These are phyloP conservation scores for Prorocentrum cordatum DNA, from an alignment of 169 alveolate genomes.

Conservation along the genomic window DNA sequence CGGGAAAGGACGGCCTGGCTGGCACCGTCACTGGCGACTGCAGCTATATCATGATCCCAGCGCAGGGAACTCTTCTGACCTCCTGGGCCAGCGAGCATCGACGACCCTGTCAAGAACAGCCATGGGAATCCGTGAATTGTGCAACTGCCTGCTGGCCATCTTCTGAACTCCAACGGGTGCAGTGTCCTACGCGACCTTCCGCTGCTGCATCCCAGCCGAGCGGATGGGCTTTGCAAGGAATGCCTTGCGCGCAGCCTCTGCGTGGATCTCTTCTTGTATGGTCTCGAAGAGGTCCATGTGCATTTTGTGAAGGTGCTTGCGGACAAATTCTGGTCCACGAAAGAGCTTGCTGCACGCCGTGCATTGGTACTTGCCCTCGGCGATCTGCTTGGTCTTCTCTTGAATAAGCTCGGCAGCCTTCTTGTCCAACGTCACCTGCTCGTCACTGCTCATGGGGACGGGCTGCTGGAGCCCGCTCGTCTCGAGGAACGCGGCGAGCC, in stretches of 20 bases:
- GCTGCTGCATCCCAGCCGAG: too few relatives aligned
- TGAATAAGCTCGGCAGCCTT: not conserved
- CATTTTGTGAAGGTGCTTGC: not conserved
- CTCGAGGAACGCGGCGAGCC: not conserved
- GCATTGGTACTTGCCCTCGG: conserved; percentile 13
- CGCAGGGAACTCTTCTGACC: too few relatives aligned
- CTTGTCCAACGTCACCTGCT: not conserved
- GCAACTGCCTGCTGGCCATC: too few relatives aligned
- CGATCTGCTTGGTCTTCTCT: not conserved
- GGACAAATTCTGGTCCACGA: not conserved
- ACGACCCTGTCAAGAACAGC: too few relatives aligned
- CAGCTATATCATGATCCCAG: too few relatives aligned
- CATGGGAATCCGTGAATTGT: too few relatives aligned
- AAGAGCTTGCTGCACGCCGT: not conserved
- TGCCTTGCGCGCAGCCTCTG: not conserved
- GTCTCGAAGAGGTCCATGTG: not conserved
- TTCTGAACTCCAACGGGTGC: too few relatives aligned
- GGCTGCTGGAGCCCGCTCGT: not conserved
- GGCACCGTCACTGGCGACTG: too few relatives aligned
- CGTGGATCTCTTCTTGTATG: not conserved
- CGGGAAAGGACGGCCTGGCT: too few relatives aligned
- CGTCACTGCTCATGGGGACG: not conserved
- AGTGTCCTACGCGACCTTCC: too few relatives aligned
- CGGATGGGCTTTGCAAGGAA: not conserved
- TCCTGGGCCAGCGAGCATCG: too few relatives aligned